Evolutionary conservation across 2,329 filamentous ascomycete genomes (phyloP).

Genomic region (Nigrospora osmanthi): DNA sequence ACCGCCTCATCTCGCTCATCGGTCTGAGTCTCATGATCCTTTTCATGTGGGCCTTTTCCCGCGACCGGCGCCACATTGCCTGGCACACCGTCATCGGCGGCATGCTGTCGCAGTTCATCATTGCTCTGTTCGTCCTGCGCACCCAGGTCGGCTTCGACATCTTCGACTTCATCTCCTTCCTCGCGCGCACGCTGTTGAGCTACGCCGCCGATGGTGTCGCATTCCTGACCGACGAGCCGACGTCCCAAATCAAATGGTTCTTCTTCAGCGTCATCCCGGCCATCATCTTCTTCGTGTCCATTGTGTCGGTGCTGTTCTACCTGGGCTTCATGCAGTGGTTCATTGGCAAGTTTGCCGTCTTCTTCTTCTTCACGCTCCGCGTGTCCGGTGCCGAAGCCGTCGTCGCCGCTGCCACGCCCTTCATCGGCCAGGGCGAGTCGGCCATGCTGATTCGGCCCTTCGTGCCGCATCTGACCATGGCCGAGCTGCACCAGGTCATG

Average conservation of each 20-base stretch:
- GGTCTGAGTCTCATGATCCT: slow-evolving; percentile 66
- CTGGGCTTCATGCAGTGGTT: slow-evolving; percentile 81
- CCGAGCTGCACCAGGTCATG: slow-evolving; percentile 90
- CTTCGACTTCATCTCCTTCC: slow-evolving; percentile 77
- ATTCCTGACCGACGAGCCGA: slow-evolving; percentile 56
- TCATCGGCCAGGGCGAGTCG: slow-evolving; percentile 90
- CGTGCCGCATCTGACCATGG: slow-evolving; percentile 74
- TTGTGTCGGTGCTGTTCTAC: slow-evolving; percentile 84
- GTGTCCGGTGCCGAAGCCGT: slow-evolving; percentile 92
- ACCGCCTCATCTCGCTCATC: slow-evolving; percentile 74
- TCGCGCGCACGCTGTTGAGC: slow-evolving; percentile 66
- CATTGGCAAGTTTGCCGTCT: slow-evolving; percentile 75
- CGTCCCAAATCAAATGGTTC: slow-evolving; percentile 53
- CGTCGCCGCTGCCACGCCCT: slow-evolving; percentile 84
- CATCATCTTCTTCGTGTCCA: slow-evolving; percentile 91
- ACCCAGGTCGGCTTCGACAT: slow-evolving; percentile 79
- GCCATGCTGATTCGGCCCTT: slow-evolving; percentile 89
- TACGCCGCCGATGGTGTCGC: slow-evolving; percentile 66
- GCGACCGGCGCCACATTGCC: slow-evolving; percentile 52
- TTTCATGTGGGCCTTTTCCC: slow-evolving; percentile 63
- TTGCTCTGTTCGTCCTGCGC: slow-evolving; percentile 81
- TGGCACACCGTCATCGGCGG: slow-evolving; percentile 83
- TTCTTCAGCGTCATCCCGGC: slow-evolving; percentile 74
- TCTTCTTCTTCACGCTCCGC: slow-evolving; percentile 85
- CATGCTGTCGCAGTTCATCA: slow-evolving; percentile 80